These are phyloP conservation scores for Periconia sp. DNA, from an alignment of 2,329 filamentous ascomycete species.

Conservation along the genomic window DNA sequence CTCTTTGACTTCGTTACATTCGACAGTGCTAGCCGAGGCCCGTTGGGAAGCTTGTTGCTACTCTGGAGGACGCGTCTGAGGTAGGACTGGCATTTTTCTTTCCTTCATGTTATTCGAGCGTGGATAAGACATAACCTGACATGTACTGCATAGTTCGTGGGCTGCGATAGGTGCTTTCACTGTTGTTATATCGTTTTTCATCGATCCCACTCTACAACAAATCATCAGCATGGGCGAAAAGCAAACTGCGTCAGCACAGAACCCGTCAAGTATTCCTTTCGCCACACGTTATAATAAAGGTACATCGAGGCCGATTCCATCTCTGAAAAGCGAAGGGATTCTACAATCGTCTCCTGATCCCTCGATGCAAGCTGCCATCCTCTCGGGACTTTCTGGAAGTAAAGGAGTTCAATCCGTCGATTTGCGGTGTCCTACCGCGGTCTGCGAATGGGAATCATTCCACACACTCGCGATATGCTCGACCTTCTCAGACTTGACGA, in stretches of 20 bases:
- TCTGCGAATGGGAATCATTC: neutral
- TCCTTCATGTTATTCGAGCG: neutral
- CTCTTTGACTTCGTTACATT: neutral
- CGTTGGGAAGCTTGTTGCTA: neutral
- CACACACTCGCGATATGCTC: neutral
- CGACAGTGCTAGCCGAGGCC: neutral
- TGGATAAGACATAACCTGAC: neutral
- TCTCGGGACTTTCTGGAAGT: neutral
- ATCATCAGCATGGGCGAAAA: neutral
- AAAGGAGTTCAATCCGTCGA: neutral
- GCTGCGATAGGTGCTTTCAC: neutral
- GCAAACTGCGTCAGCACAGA: neutral
- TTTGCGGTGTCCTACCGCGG: neutral
- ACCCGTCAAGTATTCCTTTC: neutral
- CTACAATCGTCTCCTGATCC: neutral
- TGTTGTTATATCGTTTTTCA: neutral
- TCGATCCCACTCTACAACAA: neutral
- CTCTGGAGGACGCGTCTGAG: neutral
- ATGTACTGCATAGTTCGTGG: neutral
- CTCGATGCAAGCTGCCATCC: slow-evolving; percentile 1
- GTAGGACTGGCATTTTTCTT: neutral
- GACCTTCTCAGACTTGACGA: neutral
- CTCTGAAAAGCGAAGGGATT: neutral
- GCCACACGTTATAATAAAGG: neutral
- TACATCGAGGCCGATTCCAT: neutral